Evolutionary conservation across 2,329 filamentous ascomycete genomes (phyloP).

Genomic region (Rutstroemia sp.): DNA sequence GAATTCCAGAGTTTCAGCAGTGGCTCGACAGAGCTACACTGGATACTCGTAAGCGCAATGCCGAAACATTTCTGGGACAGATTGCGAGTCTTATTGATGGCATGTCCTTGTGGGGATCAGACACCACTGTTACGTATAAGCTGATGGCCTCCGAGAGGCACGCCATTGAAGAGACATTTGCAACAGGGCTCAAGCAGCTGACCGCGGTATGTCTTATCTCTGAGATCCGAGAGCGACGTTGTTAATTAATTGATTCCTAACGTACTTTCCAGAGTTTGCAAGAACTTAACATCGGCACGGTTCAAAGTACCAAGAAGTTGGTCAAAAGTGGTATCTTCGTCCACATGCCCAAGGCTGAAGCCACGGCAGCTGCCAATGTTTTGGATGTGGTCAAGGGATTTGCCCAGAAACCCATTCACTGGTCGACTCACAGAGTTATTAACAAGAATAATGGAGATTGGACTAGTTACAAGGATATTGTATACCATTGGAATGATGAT

Average conservation of each 20-base stretch:
- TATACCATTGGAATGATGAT: constrained; percentile 15
- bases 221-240: too few relatives aligned
- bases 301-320: too few relatives aligned
- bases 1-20: constrained; percentile 10
- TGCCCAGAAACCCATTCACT: constrained; percentile 7
- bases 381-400: neutral
- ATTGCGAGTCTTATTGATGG: constrained; percentile 6
- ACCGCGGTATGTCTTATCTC: constrained; percentile 3
- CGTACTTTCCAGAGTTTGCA: too few relatives aligned
- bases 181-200: neutral
- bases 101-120: constrained; percentile 9
- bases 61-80: constrained; percentile 12
- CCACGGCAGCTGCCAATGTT: neutral
- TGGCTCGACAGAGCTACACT: constrained; percentile 14
- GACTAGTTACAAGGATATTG: neutral
- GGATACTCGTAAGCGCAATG: constrained; percentile 4
- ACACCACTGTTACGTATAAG: constrained; percentile 11
- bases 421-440: constrained; percentile 13
- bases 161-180: neutral
- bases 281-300: neutral
- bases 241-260: too few relatives aligned
- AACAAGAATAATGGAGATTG: constrained; percentile 12
- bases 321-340: too few relatives aligned
- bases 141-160: constrained; percentile 2
- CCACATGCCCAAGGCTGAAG: neutral